Conservation (phyloP, 2,329 filamentous ascomycete species). For the Polychaeton citri region DNA sequence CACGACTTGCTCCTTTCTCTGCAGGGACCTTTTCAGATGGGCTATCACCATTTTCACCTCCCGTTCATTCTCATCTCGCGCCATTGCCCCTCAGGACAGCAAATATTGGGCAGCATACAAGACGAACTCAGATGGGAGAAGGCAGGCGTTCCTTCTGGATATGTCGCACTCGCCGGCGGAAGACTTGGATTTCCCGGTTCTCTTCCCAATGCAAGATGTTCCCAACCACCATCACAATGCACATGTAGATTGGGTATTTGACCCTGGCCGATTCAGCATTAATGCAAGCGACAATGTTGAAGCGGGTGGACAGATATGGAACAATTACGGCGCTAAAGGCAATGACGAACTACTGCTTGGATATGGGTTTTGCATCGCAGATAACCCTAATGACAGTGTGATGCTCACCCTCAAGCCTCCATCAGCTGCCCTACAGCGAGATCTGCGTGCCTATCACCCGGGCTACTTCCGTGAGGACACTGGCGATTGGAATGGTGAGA, state of each 20-base stretch:
- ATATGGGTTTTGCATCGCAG: slow-evolving; percentile 37
- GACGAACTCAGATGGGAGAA: slow-evolving; percentile 11
- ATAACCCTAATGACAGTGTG: slow-evolving; percentile 35
- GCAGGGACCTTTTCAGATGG: slow-evolving; percentile 36
- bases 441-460: slow-evolving; percentile 16
- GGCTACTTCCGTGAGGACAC: slow-evolving; percentile 18
- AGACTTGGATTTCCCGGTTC: slow-evolving; percentile 27
- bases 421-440: slow-evolving; percentile 21
- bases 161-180: slow-evolving; percentile 18
- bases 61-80: slow-evolving; percentile 35
- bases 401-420: slow-evolving; percentile 29
- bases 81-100: slow-evolving; percentile 19
- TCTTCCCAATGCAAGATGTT: slow-evolving; percentile 38
- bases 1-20: slow-evolving; percentile 5
- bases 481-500: slow-evolving; percentile 21
- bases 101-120: slow-evolving; percentile 25
- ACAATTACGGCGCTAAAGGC: slow-evolving; percentile 41
- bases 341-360: slow-evolving; percentile 41
- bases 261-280: slow-evolving; percentile 26
- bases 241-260: slow-evolving; percentile 35
- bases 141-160: slow-evolving; percentile 21
- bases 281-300: slow-evolving; percentile 20
- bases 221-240: slow-evolving; percentile 35
- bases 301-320: slow-evolving; percentile 32
- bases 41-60: slow-evolving; percentile 40